Evolutionary conservation across 2,329 filamentous ascomycete genomes (phyloP).

Genomic region (Microascus cirrosus): DNA sequence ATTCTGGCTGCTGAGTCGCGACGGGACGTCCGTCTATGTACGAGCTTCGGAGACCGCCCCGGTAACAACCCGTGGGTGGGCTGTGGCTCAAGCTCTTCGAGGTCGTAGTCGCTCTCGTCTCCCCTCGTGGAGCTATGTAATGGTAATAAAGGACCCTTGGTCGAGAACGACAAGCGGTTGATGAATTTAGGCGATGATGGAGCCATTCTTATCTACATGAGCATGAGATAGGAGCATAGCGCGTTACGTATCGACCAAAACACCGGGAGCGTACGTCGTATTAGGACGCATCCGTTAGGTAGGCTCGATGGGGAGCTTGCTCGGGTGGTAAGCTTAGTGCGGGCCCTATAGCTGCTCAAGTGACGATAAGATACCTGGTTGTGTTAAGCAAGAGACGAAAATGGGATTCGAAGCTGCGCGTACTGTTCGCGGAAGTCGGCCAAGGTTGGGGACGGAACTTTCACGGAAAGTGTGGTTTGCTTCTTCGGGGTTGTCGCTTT

Average conservation of each 20-base stretch:
- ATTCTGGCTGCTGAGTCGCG: conserved; percentile 5
- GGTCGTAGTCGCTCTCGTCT: conserved; percentile 21
- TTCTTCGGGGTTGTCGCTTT: not conserved
- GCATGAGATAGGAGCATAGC: not conserved
- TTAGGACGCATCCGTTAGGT: not conserved
- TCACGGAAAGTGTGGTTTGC: not conserved
- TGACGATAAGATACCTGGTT: too few species aligned
- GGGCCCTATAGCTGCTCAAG: not conserved
- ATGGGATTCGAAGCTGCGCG: not conserved
- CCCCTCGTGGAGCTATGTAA: conserved; percentile 13
- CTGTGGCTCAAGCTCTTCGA: conserved; percentile 26
- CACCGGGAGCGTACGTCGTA: not conserved
- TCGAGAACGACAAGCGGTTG: conserved; percentile 9
- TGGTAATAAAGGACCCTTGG: conserved; percentile 14
- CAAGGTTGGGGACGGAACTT: not conserved
- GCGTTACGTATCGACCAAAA: not conserved
- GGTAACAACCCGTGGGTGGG: conserved; percentile 8
- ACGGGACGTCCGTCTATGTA: conserved; percentile 1
- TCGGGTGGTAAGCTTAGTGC: not conserved
- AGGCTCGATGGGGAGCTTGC: not conserved
- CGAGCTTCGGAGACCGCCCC: not conserved
- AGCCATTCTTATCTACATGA: conserved; percentile 5
- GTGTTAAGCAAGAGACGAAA: too few species aligned
- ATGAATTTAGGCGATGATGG: conserved; percentile 8
- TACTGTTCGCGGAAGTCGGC: not conserved